Evolutionary conservation across 2,329 filamentous ascomycete species (phyloP).

Genomic region (Colletotrichum eremochloae): DNA sequence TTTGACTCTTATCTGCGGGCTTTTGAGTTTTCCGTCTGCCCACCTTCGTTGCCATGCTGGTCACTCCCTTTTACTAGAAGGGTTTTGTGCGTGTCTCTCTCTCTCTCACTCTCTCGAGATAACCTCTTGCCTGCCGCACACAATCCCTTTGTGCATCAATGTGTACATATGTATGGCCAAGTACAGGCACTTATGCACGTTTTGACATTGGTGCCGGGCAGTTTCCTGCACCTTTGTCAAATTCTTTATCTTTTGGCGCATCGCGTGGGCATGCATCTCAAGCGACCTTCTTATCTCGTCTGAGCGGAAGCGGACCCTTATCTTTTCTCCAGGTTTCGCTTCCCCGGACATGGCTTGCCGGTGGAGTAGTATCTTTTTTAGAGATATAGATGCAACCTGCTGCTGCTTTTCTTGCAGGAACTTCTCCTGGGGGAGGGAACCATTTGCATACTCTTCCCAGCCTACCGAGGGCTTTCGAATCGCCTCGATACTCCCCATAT

Average conservation of each 20-base stretch:
- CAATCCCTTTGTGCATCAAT: constrained; percentile 10
- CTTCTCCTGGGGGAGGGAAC: too few relatives aligned
- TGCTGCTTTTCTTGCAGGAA: neutral
- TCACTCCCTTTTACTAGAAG: neutral
- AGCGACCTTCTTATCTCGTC: constrained; percentile 28
- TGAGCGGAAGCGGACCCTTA: constrained; percentile 19
- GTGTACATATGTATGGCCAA: constrained; percentile 3
- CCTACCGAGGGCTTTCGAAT: neutral
- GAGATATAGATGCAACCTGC: constrained; percentile 16
- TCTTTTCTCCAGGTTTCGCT: constrained; percentile 23
- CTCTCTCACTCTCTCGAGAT: neutral
- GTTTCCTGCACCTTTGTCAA: neutral
- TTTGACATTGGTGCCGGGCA: constrained; percentile 13
- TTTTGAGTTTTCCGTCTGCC: neutral
- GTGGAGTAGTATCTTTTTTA: neutral
- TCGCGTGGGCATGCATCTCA: constrained; percentile 4
- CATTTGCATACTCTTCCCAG: too few relatives aligned
- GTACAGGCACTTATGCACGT: constrained; percentile 18
- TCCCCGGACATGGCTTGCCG: constrained; percentile 12
- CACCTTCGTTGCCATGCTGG: neutral
- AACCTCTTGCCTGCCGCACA: constrained; percentile 8
- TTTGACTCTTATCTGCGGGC: constrained; percentile 7
- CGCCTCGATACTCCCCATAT: neutral
- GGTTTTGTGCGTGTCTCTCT: constrained; percentile 8
- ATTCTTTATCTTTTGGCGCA: constrained; percentile 29